Percentiles rank a stretch among this genome's conserved stretches.
phyloP scores from a whole-genome alignment of 495 filamentous ascomycete species.

The Neurospora tetrasperma region DNA sequence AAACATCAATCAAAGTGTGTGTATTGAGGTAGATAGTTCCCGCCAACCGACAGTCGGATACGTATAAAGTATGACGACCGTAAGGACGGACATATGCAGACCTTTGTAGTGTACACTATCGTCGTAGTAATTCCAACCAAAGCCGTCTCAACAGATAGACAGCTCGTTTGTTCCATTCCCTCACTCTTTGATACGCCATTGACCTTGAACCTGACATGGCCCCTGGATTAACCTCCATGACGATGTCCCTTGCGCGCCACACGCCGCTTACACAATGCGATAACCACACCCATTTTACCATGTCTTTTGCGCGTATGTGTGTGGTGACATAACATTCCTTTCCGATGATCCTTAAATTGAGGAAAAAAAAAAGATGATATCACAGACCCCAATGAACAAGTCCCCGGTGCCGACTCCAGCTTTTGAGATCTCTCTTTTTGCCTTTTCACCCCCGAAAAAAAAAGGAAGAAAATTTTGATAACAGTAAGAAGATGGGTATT shows the following conservation, averaged over 20 bases:
- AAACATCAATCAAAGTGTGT: not conserved
- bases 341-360: not conserved
- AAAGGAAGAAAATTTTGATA: not conserved
- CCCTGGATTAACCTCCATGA: not conserved
- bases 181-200: no score
- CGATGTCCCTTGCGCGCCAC: not conserved
- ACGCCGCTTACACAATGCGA: not conserved
- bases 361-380: not conserved
- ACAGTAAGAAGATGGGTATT: not conserved
- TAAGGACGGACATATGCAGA: not conserved
- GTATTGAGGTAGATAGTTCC: not conserved
- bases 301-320: not conserved
- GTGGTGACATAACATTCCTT: not conserved
- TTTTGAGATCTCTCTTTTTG: not conserved
- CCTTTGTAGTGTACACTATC: not conserved
- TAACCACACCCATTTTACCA: not conserved
- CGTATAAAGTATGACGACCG: not conserved
- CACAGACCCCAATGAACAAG: not conserved
- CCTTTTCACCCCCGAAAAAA: not conserved
- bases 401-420: not conserved
- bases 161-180: not conserved
- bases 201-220: no score
- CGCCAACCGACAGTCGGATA: not conserved
- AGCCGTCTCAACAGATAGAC: not conserved
- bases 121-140: not conserved